Evolutionary conservation across 352 stramenopile genomes (phyloP), one percentile per base, ranked within the genome.

Genomic region (Phytophthora fragariaefolia): DNA sequence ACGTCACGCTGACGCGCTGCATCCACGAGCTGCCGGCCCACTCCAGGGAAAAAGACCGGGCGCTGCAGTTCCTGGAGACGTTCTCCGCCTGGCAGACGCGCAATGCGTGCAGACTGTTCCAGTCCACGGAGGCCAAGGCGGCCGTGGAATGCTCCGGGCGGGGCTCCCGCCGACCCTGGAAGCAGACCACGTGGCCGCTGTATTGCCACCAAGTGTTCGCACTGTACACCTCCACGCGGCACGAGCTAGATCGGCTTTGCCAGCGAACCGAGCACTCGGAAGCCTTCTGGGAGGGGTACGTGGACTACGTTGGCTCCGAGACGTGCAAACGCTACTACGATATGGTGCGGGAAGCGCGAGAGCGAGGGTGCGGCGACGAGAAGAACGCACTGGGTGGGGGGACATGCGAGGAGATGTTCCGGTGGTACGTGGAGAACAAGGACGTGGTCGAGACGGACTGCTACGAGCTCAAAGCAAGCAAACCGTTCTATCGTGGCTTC

Each of bases 241-340:
- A 77, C 34, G 57, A 87, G 26, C 42, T 89, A 8, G 82, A 89
- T 30, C 45, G 69, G 27, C 53, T 82, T 23, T 91, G 82, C 28
- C 57, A 52, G 0, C 72, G 69, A 49, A 87, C 80, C n/a, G 6
- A 51, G 0, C 64, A 79, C 61, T 85, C 80, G 3, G 69, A 82
- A 9, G 61, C 76, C 12, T 89, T 91, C 65, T 89, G 80, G 76
- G 82, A 89, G 56, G 80, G 71, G 27, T 91, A 72, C 46, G 80
- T 76, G 34, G 71, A 88, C 54, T 89, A 82, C 60, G 74, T 84
- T 9, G 82, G 74, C 15, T 74, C 77, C 23, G 60, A 69, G 36
- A 77, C 74, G 17, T 91, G 82, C 54, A 89, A 86, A 49, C 58
- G 43, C n/a, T 91, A 91, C 69, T 91, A 91, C 51, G 66, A 72